These are phyloP conservation scores for Corynespora cassiicola DNA, from an alignment of 2,329 filamentous ascomycete species.

Conservation along the genomic window DNA sequence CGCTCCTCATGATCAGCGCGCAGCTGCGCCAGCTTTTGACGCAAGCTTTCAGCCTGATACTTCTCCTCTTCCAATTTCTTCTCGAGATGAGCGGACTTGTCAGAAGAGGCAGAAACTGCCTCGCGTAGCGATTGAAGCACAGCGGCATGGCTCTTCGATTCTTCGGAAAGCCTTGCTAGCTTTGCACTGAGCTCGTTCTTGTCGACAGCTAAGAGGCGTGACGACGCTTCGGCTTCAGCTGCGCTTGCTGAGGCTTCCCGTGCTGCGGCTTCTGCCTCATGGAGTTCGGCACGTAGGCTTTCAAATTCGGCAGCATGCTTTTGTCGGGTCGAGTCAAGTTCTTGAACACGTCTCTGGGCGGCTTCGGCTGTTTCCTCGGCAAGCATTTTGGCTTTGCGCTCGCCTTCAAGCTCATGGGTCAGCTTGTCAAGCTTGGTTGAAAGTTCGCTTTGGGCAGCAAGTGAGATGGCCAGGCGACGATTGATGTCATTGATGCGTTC, in stretches of 20 bases:
- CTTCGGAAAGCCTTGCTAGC: slow-evolving; percentile 71
- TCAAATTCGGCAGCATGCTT: slow-evolving; percentile 85
- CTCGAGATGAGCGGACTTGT: slow-evolving; percentile 79
- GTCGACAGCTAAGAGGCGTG: slow-evolving; percentile 82
- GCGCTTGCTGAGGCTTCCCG: slow-evolving; percentile 81
- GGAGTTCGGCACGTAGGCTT: slow-evolving; percentile 82
- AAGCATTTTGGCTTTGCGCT: slow-evolving; percentile 79
- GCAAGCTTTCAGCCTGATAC: slow-evolving; percentile 73
- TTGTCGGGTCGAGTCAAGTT: slow-evolving; percentile 84
- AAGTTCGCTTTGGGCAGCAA: slow-evolving; percentile 82
- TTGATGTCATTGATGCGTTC: slow-evolving; percentile 78
- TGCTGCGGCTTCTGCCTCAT: slow-evolving; percentile 77
- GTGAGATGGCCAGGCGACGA: slow-evolving; percentile 79
- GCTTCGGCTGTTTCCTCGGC: slow-evolving; percentile 88
- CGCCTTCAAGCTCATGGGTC: slow-evolving; percentile 75
- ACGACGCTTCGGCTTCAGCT: slow-evolving; percentile 75
- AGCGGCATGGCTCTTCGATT: slow-evolving; percentile 71
- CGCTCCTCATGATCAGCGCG: slow-evolving; percentile 83
- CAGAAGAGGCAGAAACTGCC: slow-evolving; percentile 79
- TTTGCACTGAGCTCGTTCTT: slow-evolving; percentile 77
- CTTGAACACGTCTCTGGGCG: slow-evolving; percentile 80
- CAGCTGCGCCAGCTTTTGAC: slow-evolving; percentile 77
- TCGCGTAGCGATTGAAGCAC: slow-evolving; percentile 78
- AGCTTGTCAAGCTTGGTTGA: slow-evolving; percentile 75
- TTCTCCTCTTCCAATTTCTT: slow-evolving; percentile 85